phyloP scores from a whole-genome alignment of 139 green algal genomes.

The Tetradesmus lagerheimii region DNA sequence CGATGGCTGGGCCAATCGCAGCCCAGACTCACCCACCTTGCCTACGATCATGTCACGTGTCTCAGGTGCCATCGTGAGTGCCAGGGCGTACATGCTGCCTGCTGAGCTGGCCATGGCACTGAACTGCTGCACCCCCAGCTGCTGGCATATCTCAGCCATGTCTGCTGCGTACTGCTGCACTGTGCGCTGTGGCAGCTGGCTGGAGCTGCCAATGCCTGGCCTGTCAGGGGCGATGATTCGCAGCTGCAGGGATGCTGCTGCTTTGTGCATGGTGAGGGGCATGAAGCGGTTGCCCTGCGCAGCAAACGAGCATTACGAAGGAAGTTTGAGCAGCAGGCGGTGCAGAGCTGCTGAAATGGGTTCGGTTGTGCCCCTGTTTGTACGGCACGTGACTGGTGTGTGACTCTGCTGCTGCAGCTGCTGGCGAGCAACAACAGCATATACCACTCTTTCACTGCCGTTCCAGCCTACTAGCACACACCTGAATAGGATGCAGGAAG shows the following conservation, averaged over 20 bases:
- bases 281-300: slow-evolving; percentile 30
- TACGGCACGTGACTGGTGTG: not conserved
- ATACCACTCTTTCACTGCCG: not conserved
- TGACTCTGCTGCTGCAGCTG: not conserved
- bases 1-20: no score
- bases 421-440: not conserved
- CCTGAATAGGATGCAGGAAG: slow-evolving; percentile 30
- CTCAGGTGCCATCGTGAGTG: not conserved
- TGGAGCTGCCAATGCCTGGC: slow-evolving; percentile 15
- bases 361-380: not conserved
- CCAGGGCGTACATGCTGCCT: slow-evolving; percentile 32
- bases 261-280: slow-evolving; percentile 1
- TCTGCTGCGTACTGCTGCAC: slow-evolving; percentile 27
- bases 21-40: no score
- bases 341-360: not conserved
- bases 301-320: not conserved
- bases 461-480: not conserved
- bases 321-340: not conserved
- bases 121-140: slow-evolving; percentile 16
- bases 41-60: slow-evolving; percentile 13
- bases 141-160: slow-evolving; percentile 11
- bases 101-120: slow-evolving; percentile 15
- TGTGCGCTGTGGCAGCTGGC: not conserved
- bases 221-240: slow-evolving; percentile 25
- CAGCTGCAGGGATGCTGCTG: not conserved